A percentile compares a stretch with the other conserved stretches of the same genome.
Evolutionary conservation across 192 early-diverging fungal genomes (phyloP).

Genomic region (Mortierella alpina): DNA sequence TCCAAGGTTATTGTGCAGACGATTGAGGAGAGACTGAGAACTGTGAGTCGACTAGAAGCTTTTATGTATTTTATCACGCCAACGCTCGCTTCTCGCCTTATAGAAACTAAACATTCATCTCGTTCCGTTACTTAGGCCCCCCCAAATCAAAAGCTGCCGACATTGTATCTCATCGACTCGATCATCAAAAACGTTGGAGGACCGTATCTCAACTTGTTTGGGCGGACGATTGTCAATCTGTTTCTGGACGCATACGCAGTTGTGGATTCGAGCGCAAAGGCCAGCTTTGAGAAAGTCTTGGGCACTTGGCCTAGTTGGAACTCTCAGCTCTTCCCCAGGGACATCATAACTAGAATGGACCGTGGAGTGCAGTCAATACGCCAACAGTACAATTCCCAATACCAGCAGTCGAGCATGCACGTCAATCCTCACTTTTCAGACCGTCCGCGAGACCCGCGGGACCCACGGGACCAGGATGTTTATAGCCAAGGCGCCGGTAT

Average conservation of each 20-base stretch:
- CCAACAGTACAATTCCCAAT: conserved; percentile 37
- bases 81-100: background rate
- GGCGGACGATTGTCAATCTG: conserved; percentile 73
- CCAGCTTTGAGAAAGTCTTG: conserved; percentile 81
- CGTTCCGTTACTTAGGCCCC: conserved; percentile 65
- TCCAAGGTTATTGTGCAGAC: conserved; percentile 82
- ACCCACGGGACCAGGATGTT: background rate
- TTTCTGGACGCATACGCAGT: conserved; percentile 83
- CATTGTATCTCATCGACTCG: conserved; percentile 94
- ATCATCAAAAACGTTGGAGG: conserved; percentile 95
- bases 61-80: background rate
- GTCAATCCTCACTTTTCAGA: conserved; percentile 65
- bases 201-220: conserved; percentile 78
- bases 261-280: conserved; percentile 72
- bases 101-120: background rate
- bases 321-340: conserved; percentile 68
- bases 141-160: conserved; percentile 84
- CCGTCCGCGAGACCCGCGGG: conserved; percentile 7
- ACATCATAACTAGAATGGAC: conserved; percentile 64
- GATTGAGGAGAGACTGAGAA: conserved; percentile 69
- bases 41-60: conserved; percentile 49
- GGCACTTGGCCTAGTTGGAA: conserved; percentile 81
- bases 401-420: conserved; percentile 57
- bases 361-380: conserved; percentile 54
- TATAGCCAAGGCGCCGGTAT: conserved; percentile 11